Percentiles rank a stretch among this genome's conserved stretches.
These are phyloP conservation scores for Solanum lycopersicoides DNA, from an alignment of 257 asterid genomes.

Conservation along the genomic window DNA sequence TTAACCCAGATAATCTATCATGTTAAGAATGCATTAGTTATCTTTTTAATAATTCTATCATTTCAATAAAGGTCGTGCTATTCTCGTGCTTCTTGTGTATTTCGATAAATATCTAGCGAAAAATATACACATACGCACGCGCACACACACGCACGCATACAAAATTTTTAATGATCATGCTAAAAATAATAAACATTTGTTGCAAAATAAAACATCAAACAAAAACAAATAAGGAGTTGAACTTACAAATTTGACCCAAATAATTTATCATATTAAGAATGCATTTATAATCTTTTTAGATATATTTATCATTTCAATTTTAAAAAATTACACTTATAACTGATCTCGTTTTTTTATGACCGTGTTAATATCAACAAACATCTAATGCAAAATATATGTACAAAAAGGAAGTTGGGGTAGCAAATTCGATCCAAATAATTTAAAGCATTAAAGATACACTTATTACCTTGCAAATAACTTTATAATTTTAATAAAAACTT, in stretches of 20 bases:
- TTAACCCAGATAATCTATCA: background rate
- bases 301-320: background rate
- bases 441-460: too few relatives aligned
- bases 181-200: too few relatives aligned
- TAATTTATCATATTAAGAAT: background rate
- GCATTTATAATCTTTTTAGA: background rate
- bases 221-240: too few relatives aligned
- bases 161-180: too few relatives aligned
- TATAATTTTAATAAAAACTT: too few relatives aligned
- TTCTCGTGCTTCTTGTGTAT: too few relatives aligned
- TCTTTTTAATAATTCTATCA: background rate
- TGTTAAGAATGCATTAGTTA: background rate
- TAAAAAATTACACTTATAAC: background rate
- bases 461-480: too few relatives aligned
- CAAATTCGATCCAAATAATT: too few relatives aligned
- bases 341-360: background rate
- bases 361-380: background rate
- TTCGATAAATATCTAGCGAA: too few relatives aligned
- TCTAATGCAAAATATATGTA: too few relatives aligned
- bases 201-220: background rate
- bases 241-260: background rate
- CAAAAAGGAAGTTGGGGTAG: too few relatives aligned
- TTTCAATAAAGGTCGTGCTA: background rate
- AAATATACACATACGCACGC: fast-evolving
- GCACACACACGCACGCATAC: too few relatives aligned